These are phyloP conservation scores for Aspergillus unguis DNA, from an alignment of 2,329 filamentous ascomycete species.

Conservation along the genomic window DNA sequence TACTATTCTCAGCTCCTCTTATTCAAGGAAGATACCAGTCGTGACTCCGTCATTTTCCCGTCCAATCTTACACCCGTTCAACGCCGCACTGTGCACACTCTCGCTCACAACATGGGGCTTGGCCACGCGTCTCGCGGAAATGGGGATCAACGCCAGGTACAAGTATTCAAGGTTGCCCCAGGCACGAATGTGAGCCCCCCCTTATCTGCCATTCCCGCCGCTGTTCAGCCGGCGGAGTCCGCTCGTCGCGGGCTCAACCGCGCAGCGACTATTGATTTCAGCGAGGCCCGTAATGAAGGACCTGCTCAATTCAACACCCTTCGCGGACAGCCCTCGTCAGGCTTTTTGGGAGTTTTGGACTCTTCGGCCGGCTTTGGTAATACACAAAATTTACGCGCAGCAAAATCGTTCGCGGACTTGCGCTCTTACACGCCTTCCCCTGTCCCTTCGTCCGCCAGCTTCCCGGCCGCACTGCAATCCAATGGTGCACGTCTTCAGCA, in stretches of 20 bases:
- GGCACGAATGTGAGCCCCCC: conserved; percentile 58
- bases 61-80: conserved; percentile 75
- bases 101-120: conserved; percentile 92
- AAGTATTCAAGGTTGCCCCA: conserved; percentile 66
- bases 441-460: conserved; percentile 83
- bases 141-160: conserved; percentile 82
- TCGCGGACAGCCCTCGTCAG: conserved; percentile 69
- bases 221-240: conserved; percentile 68
- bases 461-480: conserved; percentile 64
- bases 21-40: conserved; percentile 75
- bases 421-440: conserved; percentile 94
- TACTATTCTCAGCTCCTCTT: conserved; percentile 88
- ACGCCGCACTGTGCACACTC: conserved; percentile 84
- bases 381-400: conserved; percentile 77
- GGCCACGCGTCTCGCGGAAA: conserved; percentile 87
- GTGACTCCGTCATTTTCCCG: conserved; percentile 82
- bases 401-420: conserved; percentile 94
- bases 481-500: conserved; percentile 60
- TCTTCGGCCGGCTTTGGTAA: conserved; percentile 66
- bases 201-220: conserved; percentile 58
- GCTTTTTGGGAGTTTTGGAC: conserved; percentile 81
- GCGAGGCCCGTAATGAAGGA: conserved; percentile 71
- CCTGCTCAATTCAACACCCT: conserved; percentile 71
- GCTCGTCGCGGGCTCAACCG: conserved; percentile 83
- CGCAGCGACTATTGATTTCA: conserved; percentile 96